These are phyloP conservation scores for Microthlaspi erraticum DNA, from an alignment of 345 rosid genomes.

Conservation along the genomic window DNA sequence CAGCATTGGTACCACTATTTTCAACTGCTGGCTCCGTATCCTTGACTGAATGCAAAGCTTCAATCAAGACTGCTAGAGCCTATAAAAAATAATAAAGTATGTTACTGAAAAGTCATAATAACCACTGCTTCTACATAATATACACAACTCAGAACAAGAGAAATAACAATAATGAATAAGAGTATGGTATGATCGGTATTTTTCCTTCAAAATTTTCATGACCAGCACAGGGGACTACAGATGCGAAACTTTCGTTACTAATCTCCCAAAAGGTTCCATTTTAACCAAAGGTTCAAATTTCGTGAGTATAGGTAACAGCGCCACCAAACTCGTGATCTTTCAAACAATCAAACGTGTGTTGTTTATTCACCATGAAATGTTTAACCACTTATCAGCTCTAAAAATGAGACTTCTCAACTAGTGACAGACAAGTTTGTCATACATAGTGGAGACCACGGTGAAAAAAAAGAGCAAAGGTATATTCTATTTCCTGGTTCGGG, in stretches of 20 bases:
- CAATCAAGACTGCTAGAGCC: conserved; percentile 83
- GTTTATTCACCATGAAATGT: conserved; percentile 13
- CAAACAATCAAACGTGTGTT: neutral
- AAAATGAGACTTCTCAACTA: conserved; percentile 22
- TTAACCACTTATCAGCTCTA: conserved; percentile 20
- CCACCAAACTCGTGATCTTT: conserved; percentile 18
- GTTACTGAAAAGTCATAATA: conserved; percentile 30
- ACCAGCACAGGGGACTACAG: conserved; percentile 12
- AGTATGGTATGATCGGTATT: conserved; percentile 6
- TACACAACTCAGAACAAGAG: conserved; percentile 10
- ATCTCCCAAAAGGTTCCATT: conserved; percentile 12
- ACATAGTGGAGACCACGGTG: conserved; percentile 4
- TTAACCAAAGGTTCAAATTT: conserved; percentile 11
- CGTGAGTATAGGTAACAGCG: conserved; percentile 6
- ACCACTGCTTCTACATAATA: neutral
- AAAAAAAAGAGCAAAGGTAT: conserved; percentile 8
- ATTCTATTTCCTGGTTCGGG: conserved; percentile 24
- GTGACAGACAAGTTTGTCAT: conserved; percentile 15
- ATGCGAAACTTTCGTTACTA: conserved; percentile 9
- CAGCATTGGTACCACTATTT: conserved; percentile 57
- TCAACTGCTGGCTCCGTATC: conserved; percentile 72
- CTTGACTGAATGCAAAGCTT: conserved; percentile 81
- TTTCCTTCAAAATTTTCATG: conserved; percentile 6
- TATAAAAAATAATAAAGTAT: conserved; percentile 34
- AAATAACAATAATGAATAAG: conserved; percentile 8